A percentile compares a stretch with the other conserved stretches of the same genome.
Conservation (phyloP, 1,284 basidiomycete species). For the Somion occarium region DNA sequence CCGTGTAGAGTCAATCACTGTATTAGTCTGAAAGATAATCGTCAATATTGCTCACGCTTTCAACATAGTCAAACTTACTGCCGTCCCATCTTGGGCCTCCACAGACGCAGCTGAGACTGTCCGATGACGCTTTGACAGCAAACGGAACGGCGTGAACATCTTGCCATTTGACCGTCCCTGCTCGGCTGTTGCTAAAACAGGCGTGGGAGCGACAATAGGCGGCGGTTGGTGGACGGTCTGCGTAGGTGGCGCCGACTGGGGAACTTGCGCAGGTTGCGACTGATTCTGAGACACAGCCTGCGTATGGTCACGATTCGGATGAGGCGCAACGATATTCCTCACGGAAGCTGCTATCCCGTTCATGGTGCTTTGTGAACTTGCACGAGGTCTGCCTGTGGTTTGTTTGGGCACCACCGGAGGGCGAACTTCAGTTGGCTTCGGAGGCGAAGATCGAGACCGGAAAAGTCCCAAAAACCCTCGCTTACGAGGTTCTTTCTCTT, state of each 20-base stretch:
- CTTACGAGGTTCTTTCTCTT: constrained; percentile 24
- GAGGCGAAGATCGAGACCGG: constrained; percentile 31
- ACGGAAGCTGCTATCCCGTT: constrained; percentile 17
- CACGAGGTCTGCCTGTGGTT: constrained; percentile 19
- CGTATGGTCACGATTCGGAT: constrained; percentile 11
- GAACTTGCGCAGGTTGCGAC: not conserved
- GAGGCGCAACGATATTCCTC: constrained; percentile 17
- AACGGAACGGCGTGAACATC: constrained; percentile 57
- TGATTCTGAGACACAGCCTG: not conserved
- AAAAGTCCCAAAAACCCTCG: constrained; percentile 32
- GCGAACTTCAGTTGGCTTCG: constrained; percentile 24
- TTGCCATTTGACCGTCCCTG: constrained; percentile 37
- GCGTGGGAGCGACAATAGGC: constrained; percentile 16
- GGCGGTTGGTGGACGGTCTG: not conserved
- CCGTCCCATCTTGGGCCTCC: constrained; percentile 72
- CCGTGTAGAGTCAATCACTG: constrained; percentile 60
- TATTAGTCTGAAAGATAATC: constrained; percentile 45
- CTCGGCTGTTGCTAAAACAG: constrained; percentile 18
- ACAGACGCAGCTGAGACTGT: constrained; percentile 70
- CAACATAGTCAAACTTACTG: constrained; percentile 41
- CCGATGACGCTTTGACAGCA: constrained; percentile 55
- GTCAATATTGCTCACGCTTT: constrained; percentile 5
- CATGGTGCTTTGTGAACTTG: constrained; percentile 22
- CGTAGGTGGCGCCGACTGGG: not conserved
- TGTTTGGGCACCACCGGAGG: constrained; percentile 17